Evolutionary conservation across 768 basidiomycete genomes (phyloP).

Genomic region (Lactarius hatsudake): DNA sequence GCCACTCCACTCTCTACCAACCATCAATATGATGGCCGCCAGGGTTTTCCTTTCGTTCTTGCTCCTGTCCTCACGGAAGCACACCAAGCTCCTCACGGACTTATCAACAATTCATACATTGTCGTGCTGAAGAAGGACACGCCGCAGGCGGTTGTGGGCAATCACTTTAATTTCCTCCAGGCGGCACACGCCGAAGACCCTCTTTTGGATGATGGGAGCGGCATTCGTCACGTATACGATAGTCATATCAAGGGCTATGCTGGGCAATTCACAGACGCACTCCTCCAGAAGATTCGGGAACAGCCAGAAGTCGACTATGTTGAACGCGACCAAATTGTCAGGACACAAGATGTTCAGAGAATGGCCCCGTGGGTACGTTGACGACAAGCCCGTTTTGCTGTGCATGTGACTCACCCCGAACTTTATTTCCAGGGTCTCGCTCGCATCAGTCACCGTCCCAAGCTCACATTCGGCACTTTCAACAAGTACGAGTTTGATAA

Average conservation of each 20-base stretch:
- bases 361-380: constrained; percentile 82
- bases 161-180: constrained; percentile 78
- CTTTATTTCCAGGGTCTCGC: constrained; percentile 75
- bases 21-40: constrained; percentile 34
- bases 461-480: constrained; percentile 79
- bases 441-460: constrained; percentile 83
- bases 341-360: constrained; percentile 64
- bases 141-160: constrained; percentile 54
- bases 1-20: constrained; percentile 47
- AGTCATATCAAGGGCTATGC: constrained; percentile 75
- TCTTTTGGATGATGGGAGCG: constrained; percentile 50
- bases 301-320: constrained; percentile 91
- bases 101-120: constrained; percentile 91
- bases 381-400: not conserved
- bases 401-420: constrained; percentile 16
- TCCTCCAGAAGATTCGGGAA: constrained; percentile 71
- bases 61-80: constrained; percentile 54
- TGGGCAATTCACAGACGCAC: constrained; percentile 67
- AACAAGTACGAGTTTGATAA: constrained; percentile 71
- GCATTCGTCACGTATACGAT: constrained; percentile 74
- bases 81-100: constrained; percentile 61
- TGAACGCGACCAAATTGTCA: constrained; percentile 93
- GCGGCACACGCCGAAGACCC: constrained; percentile 55
- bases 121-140: constrained; percentile 79
- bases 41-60: constrained; percentile 46